These are phyloP conservation scores for Leishmania aethiopica DNA, from an alignment of 208 protist species.

Conservation along the genomic window DNA sequence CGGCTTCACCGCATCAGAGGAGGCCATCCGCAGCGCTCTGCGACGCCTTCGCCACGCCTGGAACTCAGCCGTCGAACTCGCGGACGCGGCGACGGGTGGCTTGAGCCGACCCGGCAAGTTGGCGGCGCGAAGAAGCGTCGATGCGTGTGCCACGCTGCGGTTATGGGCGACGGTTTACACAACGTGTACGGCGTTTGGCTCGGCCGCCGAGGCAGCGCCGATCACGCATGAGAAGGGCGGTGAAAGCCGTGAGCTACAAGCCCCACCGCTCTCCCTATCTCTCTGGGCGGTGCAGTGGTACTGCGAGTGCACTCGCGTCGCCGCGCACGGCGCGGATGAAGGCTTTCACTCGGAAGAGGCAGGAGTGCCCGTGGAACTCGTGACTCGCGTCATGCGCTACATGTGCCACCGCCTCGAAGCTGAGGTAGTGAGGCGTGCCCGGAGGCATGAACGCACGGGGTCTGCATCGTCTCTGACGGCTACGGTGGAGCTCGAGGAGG, in stretches of 20 bases:
- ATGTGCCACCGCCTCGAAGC: conserved; percentile 25
- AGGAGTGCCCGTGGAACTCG: conserved; percentile 17
- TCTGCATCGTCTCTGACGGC: neutral
- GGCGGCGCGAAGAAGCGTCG: neutral
- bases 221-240: neutral
- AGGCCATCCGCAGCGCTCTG: neutral
- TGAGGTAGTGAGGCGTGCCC: conserved; percentile 5
- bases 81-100: neutral
- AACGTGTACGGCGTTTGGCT: neutral
- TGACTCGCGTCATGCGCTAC: conserved; percentile 19
- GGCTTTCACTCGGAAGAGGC: conserved; percentile 27
- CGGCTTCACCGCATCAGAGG: neutral
- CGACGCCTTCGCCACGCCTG: conserved; percentile 13
- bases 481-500: neutral
- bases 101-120: neutral
- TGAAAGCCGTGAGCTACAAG: too few relatives aligned
- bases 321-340: conserved; percentile 32
- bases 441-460: neutral
- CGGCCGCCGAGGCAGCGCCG: neutral
- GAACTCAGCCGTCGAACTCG: conserved; percentile 8
- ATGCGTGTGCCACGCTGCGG: neutral
- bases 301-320: conserved; percentile 30
- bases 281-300: conserved; percentile 24
- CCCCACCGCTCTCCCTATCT: neutral
- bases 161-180: conserved; percentile 8